Conservation (phyloP, 805 yeast species). For the Saturnispora diversa region DNA sequence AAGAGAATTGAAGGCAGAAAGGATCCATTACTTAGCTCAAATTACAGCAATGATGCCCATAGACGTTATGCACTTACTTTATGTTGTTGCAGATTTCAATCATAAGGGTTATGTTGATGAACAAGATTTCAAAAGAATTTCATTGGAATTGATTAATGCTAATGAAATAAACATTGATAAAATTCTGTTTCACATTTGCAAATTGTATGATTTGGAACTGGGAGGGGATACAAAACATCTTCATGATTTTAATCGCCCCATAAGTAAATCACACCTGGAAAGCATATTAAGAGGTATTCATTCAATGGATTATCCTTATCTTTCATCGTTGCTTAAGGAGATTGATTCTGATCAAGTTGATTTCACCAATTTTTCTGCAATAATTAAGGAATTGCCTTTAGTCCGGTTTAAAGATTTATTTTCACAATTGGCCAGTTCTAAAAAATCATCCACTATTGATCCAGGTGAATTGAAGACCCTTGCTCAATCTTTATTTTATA, state of each 20-base stretch:
- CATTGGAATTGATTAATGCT: slow-evolving; percentile 41
- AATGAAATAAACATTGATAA: slow-evolving; percentile 39
- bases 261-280: slow-evolving; percentile 7
- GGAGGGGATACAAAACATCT: neutral
- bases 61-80: slow-evolving; percentile 62
- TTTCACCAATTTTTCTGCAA: slow-evolving; percentile 16
- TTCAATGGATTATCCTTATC: slow-evolving; percentile 12
- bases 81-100: slow-evolving; percentile 68
- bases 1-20: slow-evolving; percentile 25
- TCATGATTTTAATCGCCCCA: slow-evolving; percentile 4
- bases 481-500: slow-evolving; percentile 23
- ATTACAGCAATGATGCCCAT: slow-evolving; percentile 35
- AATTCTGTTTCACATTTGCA: slow-evolving; percentile 46
- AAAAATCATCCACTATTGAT: slow-evolving; percentile 14
- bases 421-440: slow-evolving; percentile 15
- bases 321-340: slow-evolving; percentile 13
- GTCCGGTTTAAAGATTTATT: slow-evolving; percentile 21
- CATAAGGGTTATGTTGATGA: slow-evolving; percentile 48
- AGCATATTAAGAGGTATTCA: slow-evolving; percentile 10
- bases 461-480: slow-evolving; percentile 18
- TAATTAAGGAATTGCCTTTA: slow-evolving; percentile 24
- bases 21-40: slow-evolving; percentile 17
- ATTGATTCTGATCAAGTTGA: slow-evolving; percentile 4
- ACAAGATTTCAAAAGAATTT: slow-evolving; percentile 68
- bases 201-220: slow-evolving; percentile 34